phyloP scores from a whole-genome alignment of 345 rosid species.

The Heritiera fomes region DNA sequence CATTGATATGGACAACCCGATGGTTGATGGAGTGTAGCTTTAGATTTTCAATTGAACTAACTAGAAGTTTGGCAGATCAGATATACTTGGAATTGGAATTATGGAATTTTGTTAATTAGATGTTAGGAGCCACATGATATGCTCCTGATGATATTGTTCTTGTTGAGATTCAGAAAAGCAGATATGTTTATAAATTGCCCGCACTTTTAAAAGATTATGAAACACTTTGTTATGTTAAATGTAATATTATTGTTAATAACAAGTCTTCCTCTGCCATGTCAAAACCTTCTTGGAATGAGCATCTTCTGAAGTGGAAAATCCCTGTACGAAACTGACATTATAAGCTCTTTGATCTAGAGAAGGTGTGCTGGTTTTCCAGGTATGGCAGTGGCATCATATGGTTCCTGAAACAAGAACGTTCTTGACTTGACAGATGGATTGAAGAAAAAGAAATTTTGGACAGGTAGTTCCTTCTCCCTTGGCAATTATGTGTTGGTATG shows the following conservation, averaged over 20 bases:
- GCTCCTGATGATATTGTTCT: not conserved
- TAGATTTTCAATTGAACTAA: not conserved
- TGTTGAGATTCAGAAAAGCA: not conserved
- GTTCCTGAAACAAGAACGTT: not conserved
- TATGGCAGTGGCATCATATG: not conserved
- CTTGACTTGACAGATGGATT: not conserved
- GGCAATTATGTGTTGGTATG: not conserved
- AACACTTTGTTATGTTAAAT: not conserved
- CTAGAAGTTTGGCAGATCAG: not conserved
- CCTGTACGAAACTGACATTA: not conserved
- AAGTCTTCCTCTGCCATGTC: not conserved
- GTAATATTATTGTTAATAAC: not conserved
- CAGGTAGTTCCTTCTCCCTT: not conserved
- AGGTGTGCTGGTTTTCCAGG: not conserved
- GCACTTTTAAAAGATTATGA: not conserved
- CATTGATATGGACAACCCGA: not conserved
- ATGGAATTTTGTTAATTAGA: not conserved
- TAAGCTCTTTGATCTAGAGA: not conserved
- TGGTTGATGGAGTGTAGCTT: not conserved
- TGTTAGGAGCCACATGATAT: not conserved
- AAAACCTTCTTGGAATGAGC: not conserved
- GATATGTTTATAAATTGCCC: not conserved
- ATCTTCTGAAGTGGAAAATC: not conserved
- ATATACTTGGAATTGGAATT: not conserved
- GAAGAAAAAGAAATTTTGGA: not conserved